A percentile compares a stretch with the other conserved stretches of the same genome.
Evolutionary conservation across 495 filamentous ascomycete genomes (phyloP).

Genomic region (Hypoxylon intermedium): DNA sequence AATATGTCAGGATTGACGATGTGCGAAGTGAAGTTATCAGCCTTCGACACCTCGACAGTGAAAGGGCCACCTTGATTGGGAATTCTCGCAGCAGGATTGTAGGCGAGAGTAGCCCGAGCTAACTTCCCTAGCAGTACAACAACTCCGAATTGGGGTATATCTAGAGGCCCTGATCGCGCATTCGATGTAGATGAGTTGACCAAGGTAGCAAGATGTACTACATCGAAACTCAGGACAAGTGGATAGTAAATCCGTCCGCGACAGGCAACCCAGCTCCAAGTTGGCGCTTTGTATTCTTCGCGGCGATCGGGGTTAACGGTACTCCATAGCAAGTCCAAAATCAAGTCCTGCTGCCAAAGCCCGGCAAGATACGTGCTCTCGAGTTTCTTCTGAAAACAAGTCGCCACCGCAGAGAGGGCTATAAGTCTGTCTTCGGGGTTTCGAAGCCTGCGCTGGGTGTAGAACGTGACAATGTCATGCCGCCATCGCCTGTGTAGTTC

Average conservation of each 20-base stretch:
- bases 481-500: not conserved
- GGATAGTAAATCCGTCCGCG: not conserved
- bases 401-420: not conserved
- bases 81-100: not conserved
- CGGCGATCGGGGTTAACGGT: not conserved
- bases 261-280: not conserved
- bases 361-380: not conserved
- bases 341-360: not conserved
- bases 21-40: not conserved
- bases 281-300: not conserved
- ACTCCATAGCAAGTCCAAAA: not conserved
- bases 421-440: not conserved
- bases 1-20: not conserved
- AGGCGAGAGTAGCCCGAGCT: not conserved
- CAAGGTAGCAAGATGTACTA: not conserved
- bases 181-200: not conserved
- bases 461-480: not conserved
- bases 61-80: not conserved
- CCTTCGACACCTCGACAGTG: not conserved
- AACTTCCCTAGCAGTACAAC: not conserved
- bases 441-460: not conserved
- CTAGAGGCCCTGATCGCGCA: not conserved
- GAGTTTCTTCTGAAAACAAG: not conserved
- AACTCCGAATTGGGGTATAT: not conserved
- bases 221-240: not conserved